Conservation (phyloP, 2,329 filamentous ascomycete species). For the Penicillium aurantiogriseum region DNA sequence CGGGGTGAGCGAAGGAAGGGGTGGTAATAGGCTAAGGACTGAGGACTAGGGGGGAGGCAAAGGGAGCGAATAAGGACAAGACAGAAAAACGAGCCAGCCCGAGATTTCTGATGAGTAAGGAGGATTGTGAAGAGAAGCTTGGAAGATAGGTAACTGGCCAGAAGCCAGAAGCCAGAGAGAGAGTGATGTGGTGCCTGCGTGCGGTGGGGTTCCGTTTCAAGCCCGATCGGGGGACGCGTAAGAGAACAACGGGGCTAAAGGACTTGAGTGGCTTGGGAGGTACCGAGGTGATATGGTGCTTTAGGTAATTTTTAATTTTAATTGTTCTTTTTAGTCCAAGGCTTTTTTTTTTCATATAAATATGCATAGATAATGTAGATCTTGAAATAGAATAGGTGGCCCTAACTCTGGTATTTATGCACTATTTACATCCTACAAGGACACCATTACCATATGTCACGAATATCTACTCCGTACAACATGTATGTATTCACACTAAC, state of each 20-base stretch:
- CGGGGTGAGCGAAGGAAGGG: slow-evolving; percentile 12
- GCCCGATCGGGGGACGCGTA: slow-evolving; percentile 29
- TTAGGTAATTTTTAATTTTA: neutral
- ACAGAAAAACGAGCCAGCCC: slow-evolving; percentile 26
- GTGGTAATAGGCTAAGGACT: slow-evolving; percentile 2
- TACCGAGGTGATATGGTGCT: neutral
- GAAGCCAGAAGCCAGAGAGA: slow-evolving; percentile 8
- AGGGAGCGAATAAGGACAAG: slow-evolving; percentile 7
- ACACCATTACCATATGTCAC: neutral
- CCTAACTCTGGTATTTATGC: neutral
- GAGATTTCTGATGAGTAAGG: slow-evolving; percentile 18
- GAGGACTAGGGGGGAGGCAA: neutral
- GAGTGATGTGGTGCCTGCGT: slow-evolving; percentile 22
- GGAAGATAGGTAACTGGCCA: neutral
- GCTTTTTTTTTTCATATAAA: neutral
- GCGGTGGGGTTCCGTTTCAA: slow-evolving; percentile 31
- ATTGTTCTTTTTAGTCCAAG: neutral
- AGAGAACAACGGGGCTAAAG: slow-evolving; percentile 20
- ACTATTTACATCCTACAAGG: neutral
- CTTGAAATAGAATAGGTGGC: neutral
- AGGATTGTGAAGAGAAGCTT: slow-evolving; percentile 9
- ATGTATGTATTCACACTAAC: neutral
- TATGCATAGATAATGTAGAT: neutral
- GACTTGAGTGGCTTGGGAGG: neutral
- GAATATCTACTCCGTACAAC: neutral